Conservation (phyloP, 2,329 filamentous ascomycete species). For the Coleophoma cylindrospora region DNA sequence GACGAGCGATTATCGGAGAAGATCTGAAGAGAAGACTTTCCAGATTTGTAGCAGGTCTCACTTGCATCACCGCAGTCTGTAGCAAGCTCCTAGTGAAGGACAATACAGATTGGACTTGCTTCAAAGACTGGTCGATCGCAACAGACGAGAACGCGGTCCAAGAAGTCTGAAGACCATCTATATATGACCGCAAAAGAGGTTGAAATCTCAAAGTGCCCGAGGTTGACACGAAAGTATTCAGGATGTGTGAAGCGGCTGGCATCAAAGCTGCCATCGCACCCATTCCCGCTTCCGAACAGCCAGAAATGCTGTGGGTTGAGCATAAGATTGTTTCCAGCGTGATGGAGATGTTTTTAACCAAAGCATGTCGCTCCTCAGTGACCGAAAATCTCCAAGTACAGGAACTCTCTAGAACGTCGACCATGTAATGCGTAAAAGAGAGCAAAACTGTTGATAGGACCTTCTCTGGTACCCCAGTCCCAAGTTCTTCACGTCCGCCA, state of each 20-base stretch:
- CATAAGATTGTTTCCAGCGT: conserved; percentile 68
- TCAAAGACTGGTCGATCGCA: conserved; percentile 47
- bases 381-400: conserved; percentile 78
- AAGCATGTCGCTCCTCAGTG: conserved; percentile 60
- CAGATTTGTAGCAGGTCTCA: conserved; percentile 58
- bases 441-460: conserved; percentile 67
- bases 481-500: conserved; percentile 45
- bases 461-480: conserved; percentile 73
- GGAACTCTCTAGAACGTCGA: conserved; percentile 83
- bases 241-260: conserved; percentile 68
- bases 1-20: conserved; percentile 68
- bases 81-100: conserved; percentile 64
- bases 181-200: conserved; percentile 67
- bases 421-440: conserved; percentile 67
- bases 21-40: conserved; percentile 79
- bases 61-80: conserved; percentile 61
- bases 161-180: conserved; percentile 53
- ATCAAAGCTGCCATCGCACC: conserved; percentile 47
- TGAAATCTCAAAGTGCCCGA: conserved; percentile 70
- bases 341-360: conserved; percentile 63
- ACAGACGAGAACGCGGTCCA: conserved; percentile 58
- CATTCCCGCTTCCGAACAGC: conserved; percentile 38
- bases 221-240: conserved; percentile 70
- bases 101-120: conserved; percentile 61
- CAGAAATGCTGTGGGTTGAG: conserved; percentile 71